Conservation (phyloP, 257 asterid genomes). For the Solanum virginianum region DNA sequence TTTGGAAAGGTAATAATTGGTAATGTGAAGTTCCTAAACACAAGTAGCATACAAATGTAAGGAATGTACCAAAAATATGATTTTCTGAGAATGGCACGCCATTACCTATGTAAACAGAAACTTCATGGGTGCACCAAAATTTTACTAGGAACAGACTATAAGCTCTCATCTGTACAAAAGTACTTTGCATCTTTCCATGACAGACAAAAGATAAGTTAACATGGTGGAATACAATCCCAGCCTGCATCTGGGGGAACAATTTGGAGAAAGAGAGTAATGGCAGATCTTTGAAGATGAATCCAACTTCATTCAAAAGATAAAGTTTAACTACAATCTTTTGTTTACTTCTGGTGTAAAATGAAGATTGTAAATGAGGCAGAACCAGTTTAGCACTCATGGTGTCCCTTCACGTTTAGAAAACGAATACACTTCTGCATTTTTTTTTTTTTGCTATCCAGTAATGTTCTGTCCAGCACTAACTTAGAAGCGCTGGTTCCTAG, state of each 20-base stretch:
- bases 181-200: not conserved
- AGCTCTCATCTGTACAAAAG: not conserved
- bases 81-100: not conserved
- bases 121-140: not conserved
- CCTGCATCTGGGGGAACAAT: not conserved
- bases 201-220: not conserved
- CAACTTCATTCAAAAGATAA: not conserved
- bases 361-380: not conserved
- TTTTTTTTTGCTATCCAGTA: not conserved
- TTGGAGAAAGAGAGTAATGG: not conserved
- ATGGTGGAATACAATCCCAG: not conserved
- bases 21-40: not conserved
- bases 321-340: not conserved
- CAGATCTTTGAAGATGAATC: not conserved
- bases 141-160: not conserved
- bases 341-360: not conserved
- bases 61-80: not conserved
- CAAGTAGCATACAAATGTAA: not conserved
- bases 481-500: not conserved
- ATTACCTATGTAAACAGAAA: not conserved
- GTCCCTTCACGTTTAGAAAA: not conserved
- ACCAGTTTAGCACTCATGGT: not conserved
- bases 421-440: not conserved
- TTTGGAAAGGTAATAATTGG: not conserved
- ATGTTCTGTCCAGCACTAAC: not conserved